Evolutionary conservation across 2,329 filamentous ascomycete genomes (phyloP), one percentile per base, ranked within the genome.

Genomic region (Cladosporium cucumerinum): DNA sequence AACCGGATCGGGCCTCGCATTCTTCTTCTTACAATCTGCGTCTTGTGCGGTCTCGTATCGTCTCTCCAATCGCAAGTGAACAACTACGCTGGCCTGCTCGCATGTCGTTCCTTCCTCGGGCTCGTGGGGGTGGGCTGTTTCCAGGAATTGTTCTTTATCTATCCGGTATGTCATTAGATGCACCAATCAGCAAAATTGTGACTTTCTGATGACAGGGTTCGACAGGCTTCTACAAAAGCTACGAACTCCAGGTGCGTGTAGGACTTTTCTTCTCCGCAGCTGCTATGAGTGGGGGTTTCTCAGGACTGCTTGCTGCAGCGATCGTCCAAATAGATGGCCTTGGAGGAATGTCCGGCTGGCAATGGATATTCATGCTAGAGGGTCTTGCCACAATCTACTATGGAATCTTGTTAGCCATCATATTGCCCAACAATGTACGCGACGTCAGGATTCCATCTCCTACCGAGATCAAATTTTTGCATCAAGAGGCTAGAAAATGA

Each of bases 341-440:
- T 2, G 86, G 75, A 34, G 80, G 79, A 5, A 75, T 76, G 68
- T 66, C 71, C 10, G 81, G 81, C 1, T 84, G 82, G 82, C 36
- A 52, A 36, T 63, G 61, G 61, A 57, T 63, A 26, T 68, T 66
- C 57, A 58, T 68, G 48, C 60, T 71, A 10, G 67, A 73, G 66
- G 69, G 68, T 43, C 57, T 72, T 5, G 57, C 68, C 30, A 70
- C 69, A 1, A 77, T 82, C 46, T 67, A 82, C 52, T 69, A 72
- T 51, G 81, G 80, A 52, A 82, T 80, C 70, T 64, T 68, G 61
- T 62, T 85, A 5, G 58, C 43, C 81, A 73, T 76, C 79, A 57
- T 85, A 88, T 71, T 77, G 84, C 65, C 86, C 88, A 73, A 0
- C 89, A 89, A 71, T 79, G 90, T 2, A 82, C 78, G 0, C 70